Percentiles rank a stretch among this genome's conserved stretches.
Evolutionary conservation across 208 protist species (phyloP).

Genomic region (Wallacemonas sp.): DNA sequence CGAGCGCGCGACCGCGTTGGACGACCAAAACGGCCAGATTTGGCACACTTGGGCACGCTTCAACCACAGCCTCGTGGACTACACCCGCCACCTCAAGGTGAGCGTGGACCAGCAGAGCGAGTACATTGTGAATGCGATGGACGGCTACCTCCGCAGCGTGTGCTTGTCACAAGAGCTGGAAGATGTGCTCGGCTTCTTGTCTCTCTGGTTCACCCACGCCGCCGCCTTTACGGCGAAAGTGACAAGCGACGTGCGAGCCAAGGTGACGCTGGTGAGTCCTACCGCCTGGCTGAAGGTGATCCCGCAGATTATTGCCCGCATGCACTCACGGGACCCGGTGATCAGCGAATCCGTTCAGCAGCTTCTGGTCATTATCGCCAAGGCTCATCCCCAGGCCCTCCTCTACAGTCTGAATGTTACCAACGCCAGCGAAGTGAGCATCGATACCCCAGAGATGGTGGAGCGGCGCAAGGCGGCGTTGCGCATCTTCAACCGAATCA

Average conservation of each 20-base stretch:
- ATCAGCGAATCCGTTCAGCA: conserved; percentile 93
- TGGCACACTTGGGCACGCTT: conserved; percentile 98
- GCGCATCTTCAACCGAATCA: conserved; percentile 74
- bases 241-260: conserved; percentile 27
- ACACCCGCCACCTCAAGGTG: conserved; percentile 19
- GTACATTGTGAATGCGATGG: conserved; percentile 87
- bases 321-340: conserved; percentile 89
- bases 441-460: conserved; percentile 33
- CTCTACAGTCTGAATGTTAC: conserved; percentile 99
- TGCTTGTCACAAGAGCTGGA: conserved; percentile 89
- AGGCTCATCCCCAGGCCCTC: conserved; percentile 98
- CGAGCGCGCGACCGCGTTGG: conserved; percentile 70
- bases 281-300: conserved; percentile 99
- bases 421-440: conserved; percentile 58
- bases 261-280: conserved; percentile 92
- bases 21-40: conserved; percentile 95
- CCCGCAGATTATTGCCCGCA: conserved; percentile 99
- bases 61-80: conserved; percentile 87
- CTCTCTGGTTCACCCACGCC: conserved; percentile 97
- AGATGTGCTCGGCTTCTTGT: conserved; percentile 98
- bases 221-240: neutral
- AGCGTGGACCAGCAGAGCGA: conserved; percentile 24
- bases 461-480: conserved; percentile 71
- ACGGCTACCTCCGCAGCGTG: conserved; percentile 95
- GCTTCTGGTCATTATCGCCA: conserved; percentile 94